Evolutionary conservation across 1,284 basidiomycete species (phyloP).

Genomic region (Pseudozyma flocculosa): DNA sequence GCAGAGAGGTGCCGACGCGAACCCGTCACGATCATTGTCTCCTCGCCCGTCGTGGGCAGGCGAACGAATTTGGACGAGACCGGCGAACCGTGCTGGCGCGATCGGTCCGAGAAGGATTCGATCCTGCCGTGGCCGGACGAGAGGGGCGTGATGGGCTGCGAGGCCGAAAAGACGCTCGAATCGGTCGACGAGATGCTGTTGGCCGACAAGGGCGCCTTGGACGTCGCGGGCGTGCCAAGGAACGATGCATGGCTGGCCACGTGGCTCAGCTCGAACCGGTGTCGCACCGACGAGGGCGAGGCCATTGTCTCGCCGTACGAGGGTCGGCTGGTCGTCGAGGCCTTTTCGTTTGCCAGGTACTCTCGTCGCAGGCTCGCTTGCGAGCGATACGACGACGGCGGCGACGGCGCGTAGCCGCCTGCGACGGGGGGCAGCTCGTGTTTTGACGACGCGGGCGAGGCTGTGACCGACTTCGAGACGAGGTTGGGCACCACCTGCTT

Average conservation of each 20-base stretch:
- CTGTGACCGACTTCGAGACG: slow-evolving; percentile 14
- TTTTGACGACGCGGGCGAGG: slow-evolving; percentile 18
- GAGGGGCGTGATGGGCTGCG: slow-evolving; percentile 15
- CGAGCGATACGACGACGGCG: too few species aligned
- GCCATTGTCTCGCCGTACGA: not conserved
- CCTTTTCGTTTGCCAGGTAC: too few species aligned
- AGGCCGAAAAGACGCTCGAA: slow-evolving; percentile 12
- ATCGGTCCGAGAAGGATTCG: not conserved
- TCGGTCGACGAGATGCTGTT: slow-evolving; percentile 21
- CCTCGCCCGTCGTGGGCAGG: too few species aligned
- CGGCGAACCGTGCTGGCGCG: slow-evolving; percentile 16
- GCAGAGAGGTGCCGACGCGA: too few species aligned
- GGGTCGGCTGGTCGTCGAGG: too few species aligned
- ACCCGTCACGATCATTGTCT: too few species aligned
- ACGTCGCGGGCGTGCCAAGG: too few species aligned
- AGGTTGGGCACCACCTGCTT: slow-evolving; percentile 41
- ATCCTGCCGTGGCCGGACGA: slow-evolving; percentile 1
- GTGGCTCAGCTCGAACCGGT: slow-evolving; percentile 1
- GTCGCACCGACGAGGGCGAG: not conserved
- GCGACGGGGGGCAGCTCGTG: not conserved
- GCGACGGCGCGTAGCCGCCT: too few species aligned
- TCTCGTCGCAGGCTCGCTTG: too few species aligned
- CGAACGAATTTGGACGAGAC: slow-evolving; percentile 9
- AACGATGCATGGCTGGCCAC: too few species aligned
- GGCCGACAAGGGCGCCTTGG: not conserved